Evolutionary conservation across 2,329 filamentous ascomycete genomes (phyloP), one percentile per base, ranked within the genome.

Genomic region (Botrytis fabae): DNA sequence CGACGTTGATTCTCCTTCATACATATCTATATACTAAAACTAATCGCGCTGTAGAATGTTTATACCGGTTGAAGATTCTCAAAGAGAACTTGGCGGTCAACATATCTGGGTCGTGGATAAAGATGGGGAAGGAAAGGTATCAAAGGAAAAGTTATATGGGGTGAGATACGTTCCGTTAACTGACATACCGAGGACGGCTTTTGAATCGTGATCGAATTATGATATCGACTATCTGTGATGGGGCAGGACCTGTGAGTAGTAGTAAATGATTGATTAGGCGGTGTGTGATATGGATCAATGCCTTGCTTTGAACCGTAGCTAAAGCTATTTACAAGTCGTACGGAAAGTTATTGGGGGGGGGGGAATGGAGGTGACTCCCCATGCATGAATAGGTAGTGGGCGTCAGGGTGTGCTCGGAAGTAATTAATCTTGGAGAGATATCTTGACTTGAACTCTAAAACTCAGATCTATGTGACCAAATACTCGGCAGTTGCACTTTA

Each of bases 151-250:
- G 82, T 78, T 91, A 75, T 93, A 91, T 81, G 91, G 90, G 0
- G 93, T 95, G 60, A 84, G 89, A 76, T 95, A 95, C 83, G 93
- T 95, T 73, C 92, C 92, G 6, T 82, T 95, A 82, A 93, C 91
- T 7, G 91, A 94, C 83, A 87, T 91, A 35, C 91, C 91, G 35
- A 32, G 40, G 38, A n/a, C 25, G 25, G 38, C 2, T 9, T 62
- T 40, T n/a, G 35, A 9, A 18, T n/a, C 16, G 9, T 18, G 60
- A 62, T n/a, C n/a, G 22, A 6, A 38, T 62, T 18, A 40, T n/a
- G 5, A n/a, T 40, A 22, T 14, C 7, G 3, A n/a, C 38, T n/a
- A 1, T 40, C 10, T 14, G 35, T 40, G 18, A 40, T 6, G 16
- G 22, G 22, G 25, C 22, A n/a, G 22, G 25, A 18, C 7, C 7